Base-by-base conservation (phyloP, 306 rosid species). In the Castanea sativa region DNA sequence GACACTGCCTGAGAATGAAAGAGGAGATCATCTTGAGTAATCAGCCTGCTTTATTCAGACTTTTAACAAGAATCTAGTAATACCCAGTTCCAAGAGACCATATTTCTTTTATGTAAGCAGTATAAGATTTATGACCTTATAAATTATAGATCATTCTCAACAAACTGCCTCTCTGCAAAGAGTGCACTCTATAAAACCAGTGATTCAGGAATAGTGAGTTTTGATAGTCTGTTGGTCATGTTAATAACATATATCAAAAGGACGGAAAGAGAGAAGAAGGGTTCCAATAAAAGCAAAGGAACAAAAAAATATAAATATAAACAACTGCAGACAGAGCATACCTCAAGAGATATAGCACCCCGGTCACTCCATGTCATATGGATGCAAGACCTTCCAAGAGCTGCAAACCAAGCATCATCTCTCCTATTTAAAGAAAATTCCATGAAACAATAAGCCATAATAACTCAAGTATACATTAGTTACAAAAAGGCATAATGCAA, bases 321-420 rank as follows among this genome's bases (percentile, higher is more conserved):
- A 58, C 32, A 45, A 56, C 25, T 72, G 35, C 23, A 21, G 29
- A 57, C 64, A 9, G 58, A 55, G 52, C 32, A 21, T 56, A 90
- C 99, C 97, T 95, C 97, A 55, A 95, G 98, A 35, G 99, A 90
- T 84, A 95, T 89, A 69, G 91, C 87, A 64, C 99, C 99, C 55
- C 96, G 89, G 71, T 87, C 92, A 76, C 84, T 89, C 97, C 98
- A 95, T 53, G 98, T 95, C 82, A 92, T 83, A 83, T 95, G 99
- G 87, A 95, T 91, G 80, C 99, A 92, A 80, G 91, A 87, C 65
- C 89, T 87, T 82, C 98, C 99, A 80, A 95, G 87, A 53, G 93
- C 90, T 60, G 93, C 90, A 86, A 95, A 95, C 99, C 98, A 95
- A 78, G 91, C 85, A 85, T 95, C 96, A 73, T 92, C 96, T 84